Evolutionary conservation across 768 basidiomycete species (phyloP), one percentile per base, ranked within the genome.

Genomic region (Harrya chromipes): DNA sequence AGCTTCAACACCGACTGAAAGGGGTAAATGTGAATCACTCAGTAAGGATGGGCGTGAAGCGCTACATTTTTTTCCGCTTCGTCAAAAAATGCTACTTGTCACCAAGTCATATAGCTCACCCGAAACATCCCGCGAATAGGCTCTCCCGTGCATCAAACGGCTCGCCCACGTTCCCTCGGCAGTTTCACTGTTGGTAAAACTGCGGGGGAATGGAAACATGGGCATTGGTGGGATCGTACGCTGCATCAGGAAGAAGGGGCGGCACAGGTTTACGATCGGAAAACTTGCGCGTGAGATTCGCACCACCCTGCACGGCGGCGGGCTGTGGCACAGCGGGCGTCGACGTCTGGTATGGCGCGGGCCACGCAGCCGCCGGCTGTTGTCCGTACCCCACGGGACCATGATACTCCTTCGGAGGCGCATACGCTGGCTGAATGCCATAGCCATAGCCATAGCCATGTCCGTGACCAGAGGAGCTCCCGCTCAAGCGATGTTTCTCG

Each of bases 181-280:
- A 27, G 6, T 17, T n/a, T 38, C 37, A 48, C 26, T 55, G 55
- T 12, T 49, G 49, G 36, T 54, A 45, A 29, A 43, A 43, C 24
- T 64, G 64, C 3, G 53, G 49, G 21, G 68, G 66, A 17, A 63
- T 34, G 35, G 63, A 49, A 13, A 60, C 48, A n/a, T 56, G 57
- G 14, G 57, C 4, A 19, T 48, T 51, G 53, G 60, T 52, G 13
- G 65, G 67, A 43, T 64, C 58, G 34, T 61, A 54, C 9, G 58
- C 26, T 0, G 62, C 57, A 17, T 43, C 24, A 12, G 57, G 60
- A 1, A 64, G 33, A 46, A 68, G 58, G 10, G 62, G 62, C 21
- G 68, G 67, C 12, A 68, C 67, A 4, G 67, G 68, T 43, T 68
- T 68, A 27, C 67, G 67, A 46, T 68, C 56, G 10, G 67, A 68